Base-by-base conservation (phyloP, 495 filamentous ascomycete species). In the Amniculicola lignicola region DNA sequence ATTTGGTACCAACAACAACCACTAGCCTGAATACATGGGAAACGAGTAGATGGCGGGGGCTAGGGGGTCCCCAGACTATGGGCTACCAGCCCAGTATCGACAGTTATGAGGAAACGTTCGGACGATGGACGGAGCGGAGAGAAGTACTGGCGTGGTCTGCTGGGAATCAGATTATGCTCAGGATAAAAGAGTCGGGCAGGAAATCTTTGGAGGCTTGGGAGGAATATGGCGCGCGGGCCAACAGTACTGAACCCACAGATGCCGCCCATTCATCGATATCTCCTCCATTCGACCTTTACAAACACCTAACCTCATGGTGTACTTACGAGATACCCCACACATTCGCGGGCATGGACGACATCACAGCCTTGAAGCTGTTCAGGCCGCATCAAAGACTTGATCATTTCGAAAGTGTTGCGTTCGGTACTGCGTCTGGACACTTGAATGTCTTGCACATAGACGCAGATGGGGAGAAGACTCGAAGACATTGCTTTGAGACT, bases 141-240 rank as follows among this genome's bases (percentile, higher is more conserved):
- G 82, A 86, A 52, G 73, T 82, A 0, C 65, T 87, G 11, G 79
- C 76, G 1, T 82, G 82, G 74, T 80, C 82, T 24, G 83, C 83
- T 18, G 84, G 79, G 10, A 75, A 81, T 22, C 76, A 82, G 50
- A 52, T 87, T 1, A 61, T 77, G 14, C 46, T 87, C 39, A 69
- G 79, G 28, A 62, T 67, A 25, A 76, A 72, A 46, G 51, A 59
- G 12, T 65, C 45, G 12, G 61, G 56, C 2, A 23, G 9, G 19
- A 51, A 50, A 25, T 33, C 35, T 10, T 21, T 19, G 51, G 50
- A 49, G 9, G 25, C 47, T 1, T 35, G 54, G 11, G 15, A 53
- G 15, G 39, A 41, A 7, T 27, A 14, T 18, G 25, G 27, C 29
- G 29, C 45, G 7, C 0, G 3, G 15, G 28, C 51, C 2, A 15